Evolutionary conservation across 2,329 filamentous ascomycete genomes (phyloP).

Genomic region (Curvularia sp.): DNA sequence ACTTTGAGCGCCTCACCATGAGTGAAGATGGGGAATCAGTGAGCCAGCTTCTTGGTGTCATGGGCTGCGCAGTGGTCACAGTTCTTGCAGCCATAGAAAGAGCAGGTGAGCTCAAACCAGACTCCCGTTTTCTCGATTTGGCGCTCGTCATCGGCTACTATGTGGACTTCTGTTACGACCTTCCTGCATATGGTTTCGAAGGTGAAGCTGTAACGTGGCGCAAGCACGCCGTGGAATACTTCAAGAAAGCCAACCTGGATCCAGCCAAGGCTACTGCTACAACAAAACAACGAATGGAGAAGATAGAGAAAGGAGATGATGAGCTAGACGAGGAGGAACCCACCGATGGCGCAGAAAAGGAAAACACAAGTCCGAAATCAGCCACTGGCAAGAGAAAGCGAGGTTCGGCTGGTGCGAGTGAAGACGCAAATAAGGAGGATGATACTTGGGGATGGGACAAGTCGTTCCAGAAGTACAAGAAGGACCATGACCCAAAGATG

Average conservation of each 20-base stretch:
- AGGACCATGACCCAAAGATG: not conserved
- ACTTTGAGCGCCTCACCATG: slow-evolving; percentile 7
- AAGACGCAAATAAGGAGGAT: slow-evolving; percentile 2
- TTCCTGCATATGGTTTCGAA: slow-evolving; percentile 27
- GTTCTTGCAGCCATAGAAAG: slow-evolving; percentile 21
- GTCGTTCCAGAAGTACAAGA: slow-evolving; percentile 20
- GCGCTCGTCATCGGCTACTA: slow-evolving; percentile 28
- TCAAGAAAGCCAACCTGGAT: slow-evolving; percentile 26
- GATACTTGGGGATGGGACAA: slow-evolving; percentile 27
- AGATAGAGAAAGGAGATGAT: slow-evolving; percentile 12
- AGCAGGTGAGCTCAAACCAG: slow-evolving; percentile 25
- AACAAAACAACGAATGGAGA: slow-evolving; percentile 17
- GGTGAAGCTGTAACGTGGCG: slow-evolving; percentile 22
- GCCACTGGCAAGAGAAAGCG: slow-evolving; percentile 10
- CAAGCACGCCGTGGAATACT: slow-evolving; percentile 19
- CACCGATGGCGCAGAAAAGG: slow-evolving; percentile 16
- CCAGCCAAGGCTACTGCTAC: slow-evolving; percentile 16
- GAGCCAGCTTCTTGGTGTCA: slow-evolving; percentile 14
- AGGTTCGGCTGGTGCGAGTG: not conserved
- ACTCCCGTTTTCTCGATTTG: slow-evolving; percentile 29
- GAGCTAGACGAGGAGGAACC: not conserved
- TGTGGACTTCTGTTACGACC: slow-evolving; percentile 17
- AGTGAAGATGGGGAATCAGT: slow-evolving; percentile 22
- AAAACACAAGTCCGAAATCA: not conserved
- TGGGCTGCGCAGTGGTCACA: slow-evolving; percentile 29